Base-by-base conservation (phyloP, 805 yeast species). In the Metschnikowia borealis region DNA sequence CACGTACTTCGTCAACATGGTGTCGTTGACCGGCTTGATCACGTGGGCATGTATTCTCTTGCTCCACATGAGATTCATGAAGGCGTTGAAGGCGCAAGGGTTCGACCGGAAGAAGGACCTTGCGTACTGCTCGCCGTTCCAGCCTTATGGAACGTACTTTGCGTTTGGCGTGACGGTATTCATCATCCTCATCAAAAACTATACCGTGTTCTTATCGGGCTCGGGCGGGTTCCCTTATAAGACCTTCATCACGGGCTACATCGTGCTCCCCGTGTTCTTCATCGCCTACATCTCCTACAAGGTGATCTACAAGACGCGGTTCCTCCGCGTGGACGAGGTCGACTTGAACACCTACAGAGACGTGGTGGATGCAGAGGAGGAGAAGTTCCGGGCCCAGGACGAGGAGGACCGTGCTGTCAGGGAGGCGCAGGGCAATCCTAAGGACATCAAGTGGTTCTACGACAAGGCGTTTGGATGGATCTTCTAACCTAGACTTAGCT, bases 11-110 rank as follows among this genome's bases (percentile, higher is more conserved):
- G 89, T 87, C 53, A 87, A 85, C 58, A 85, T 85, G 52, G 89
- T 85, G 41, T 82, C 92, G 18, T 83, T 87, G 57, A 82, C 85
- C 50, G 91, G 91, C 55, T 72, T 87, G 50, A 66, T 87, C 58
- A 84, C 89, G 46, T 87, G 92, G 91, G 73, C 83, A 40, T 78
- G 87, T 47, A 85, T 87, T 58, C 68, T 84, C 52, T 72, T 83
- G 52, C 82, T 89, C 26, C 87, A 83, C 67, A 72, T 87, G 47
- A 75, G 79, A 57, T 87, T 87, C 69, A 74, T 74, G 72, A 73
- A 70, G 54, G 92, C 91, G 1, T 71, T 81, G 54, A 77, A 73
- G 60, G 89, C 81, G 2, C 92, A 86, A 68, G 88, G 88, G 17
- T 64, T 82, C 48, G 79, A 75, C 55, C 77, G 83, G 68, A 62